phyloP scores from a whole-genome alignment of 2,329 filamentous ascomycete species.

The Monilinia laxa region DNA sequence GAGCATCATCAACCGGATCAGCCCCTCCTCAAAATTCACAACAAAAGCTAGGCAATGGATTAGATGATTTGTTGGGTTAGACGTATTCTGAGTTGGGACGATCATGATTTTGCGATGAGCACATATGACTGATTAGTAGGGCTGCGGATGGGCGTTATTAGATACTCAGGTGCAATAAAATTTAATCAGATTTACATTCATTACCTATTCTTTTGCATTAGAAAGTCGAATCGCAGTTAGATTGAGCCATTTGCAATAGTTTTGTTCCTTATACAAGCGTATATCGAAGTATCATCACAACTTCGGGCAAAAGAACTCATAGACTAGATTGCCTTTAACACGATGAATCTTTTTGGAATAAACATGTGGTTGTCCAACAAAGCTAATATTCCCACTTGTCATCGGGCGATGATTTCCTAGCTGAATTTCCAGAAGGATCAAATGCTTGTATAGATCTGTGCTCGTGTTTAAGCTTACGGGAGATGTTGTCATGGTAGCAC shows the following conservation, averaged over 20 bases:
- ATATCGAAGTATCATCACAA: neutral
- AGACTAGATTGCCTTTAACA: neutral
- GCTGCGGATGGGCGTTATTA: conserved; percentile 19
- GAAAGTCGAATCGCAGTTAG: neutral
- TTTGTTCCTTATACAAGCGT: conserved; percentile 4
- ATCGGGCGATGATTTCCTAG: conserved; percentile 2
- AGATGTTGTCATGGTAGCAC: conserved; percentile 4
- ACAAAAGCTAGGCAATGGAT: conserved; percentile 41
- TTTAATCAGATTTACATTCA: conserved; percentile 3
- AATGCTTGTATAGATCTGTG: conserved; percentile 5
- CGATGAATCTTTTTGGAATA: neutral
- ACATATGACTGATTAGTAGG: conserved; percentile 13
- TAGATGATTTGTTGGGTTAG: conserved; percentile 49
- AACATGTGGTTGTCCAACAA: neutral
- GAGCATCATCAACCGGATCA: conserved; percentile 55
- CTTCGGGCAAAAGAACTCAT: neutral
- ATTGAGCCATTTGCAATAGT: neutral
- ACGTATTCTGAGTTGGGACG: neutral
- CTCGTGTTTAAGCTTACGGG: conserved; percentile 18
- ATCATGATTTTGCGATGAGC: conserved; percentile 1
- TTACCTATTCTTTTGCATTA: no score
- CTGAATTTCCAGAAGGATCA: conserved; percentile 8
- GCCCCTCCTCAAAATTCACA: conserved; percentile 31
- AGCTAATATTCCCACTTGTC: neutral
- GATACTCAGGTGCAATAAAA: conserved; percentile 20